Evolutionary conservation across 129 eudicot genomes (phyloP), one percentile per base, ranked within the genome.

Genomic region (Escallonia rubra): DNA sequence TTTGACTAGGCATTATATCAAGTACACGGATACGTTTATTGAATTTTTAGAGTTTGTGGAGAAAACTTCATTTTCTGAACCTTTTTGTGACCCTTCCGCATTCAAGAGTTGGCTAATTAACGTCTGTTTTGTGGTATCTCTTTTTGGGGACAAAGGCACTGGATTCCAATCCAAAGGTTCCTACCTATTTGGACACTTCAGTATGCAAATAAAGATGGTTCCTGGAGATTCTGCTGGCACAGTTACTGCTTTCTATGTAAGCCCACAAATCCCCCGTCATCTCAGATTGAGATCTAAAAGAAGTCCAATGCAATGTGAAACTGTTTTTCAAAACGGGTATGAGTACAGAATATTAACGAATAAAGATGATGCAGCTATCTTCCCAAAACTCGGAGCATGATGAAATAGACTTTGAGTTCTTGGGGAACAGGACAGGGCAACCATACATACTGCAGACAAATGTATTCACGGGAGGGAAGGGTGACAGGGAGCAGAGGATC

Each of bases 191-290:
- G 97, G 97, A 23, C 96, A 91, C 79, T 88, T 91, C 52, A 85
- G 96, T 72, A 91, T 91, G 97, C 82, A 79, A 38, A 82, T 91
- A 23, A 91, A 91, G 81, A 74, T 91, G 88, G 90, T 85, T 70
- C 71, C 82, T 40, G 96, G 97, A 39, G 97, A 90, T 67, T 90
- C 97, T 60, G 97, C 96, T 57, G 97, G 97, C 74, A 87, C 96
- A 3, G 97, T 91, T 8, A 91, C 97, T 67, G 97, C 97, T 63
- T 91, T 91, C 66, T 91, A 88, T 77, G 97, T 91, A 73, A 14
- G 82, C 55, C 11, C 6, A 43, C 68, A 23, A 23, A 1, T 23
- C 34, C 34, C 34, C 1, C 34, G 34, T 23, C 34, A 23, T 23
- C 34, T 23, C 34, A 23, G 34, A 23, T 23, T 0, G 34, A 23